Evolutionary conservation across 257 asterid genomes (phyloP), one percentile per base, ranked within the genome.

Genomic region (Fraxinus pennsylvanica): DNA sequence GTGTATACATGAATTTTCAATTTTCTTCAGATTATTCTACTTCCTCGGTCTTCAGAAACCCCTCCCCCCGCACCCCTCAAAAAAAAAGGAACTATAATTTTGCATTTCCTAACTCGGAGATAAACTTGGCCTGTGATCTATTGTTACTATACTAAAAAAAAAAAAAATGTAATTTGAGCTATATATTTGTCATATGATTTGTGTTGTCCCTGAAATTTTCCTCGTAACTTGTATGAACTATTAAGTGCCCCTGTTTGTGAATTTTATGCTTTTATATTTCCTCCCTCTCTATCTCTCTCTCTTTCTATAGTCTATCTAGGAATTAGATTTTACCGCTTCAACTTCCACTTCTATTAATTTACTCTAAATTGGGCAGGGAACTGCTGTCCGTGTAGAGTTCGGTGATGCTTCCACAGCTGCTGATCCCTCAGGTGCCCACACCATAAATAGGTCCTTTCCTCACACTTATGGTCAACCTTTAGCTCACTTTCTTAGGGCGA

Each of bases 381-480:
- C 94, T 74, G 85, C 96, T 7, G 99, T 95, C 41, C 91, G 99
- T 27, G 99, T 95, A 0, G 97, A 95, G 84, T 88, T 93, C 47
- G 97, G 98, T 59, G 99, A 92, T 87, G 93, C 83, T 71, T 91
- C 97, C 39, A 77, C 87, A 47, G 88, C 96, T 66, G 86, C 97
- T 3, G 99, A 95, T 76, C 84, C 87, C 9, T 69, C 81, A 22
- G 97, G 92, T 33, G 89, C 92, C 85, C 97, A 91, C 86, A 86
- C 96, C 85, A 91, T 93, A 29, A 89, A 89, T 73, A 87, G 97
- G 73, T 79, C 90, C 33, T 95, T 91, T 82, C 98, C 98, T 76
- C 92, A 84, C 88, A 95, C 96, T 77, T 93, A 87, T 33, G 97
- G 99, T 71, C 98, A 90, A 74, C 99, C 94, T 27, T 71, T 93